phyloP scores from a whole-genome alignment of 1,139 yeast species.

The Nematodospora anomalae region DNA sequence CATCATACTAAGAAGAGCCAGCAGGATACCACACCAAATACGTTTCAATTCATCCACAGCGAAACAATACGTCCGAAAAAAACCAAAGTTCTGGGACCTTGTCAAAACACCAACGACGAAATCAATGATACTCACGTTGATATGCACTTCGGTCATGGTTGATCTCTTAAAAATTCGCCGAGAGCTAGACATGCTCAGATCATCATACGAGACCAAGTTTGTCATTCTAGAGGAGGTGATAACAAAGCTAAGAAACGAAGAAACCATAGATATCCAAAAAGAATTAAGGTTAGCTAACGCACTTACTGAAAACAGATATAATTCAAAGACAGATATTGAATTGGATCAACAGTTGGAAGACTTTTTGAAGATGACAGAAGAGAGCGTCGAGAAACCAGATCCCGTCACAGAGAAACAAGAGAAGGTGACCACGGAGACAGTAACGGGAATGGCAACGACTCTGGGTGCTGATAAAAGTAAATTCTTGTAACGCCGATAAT shows the following conservation, averaged over 20 bases:
- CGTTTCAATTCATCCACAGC: conserved; percentile 16
- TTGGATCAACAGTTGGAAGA: conserved; percentile 41
- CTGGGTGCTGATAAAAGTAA: conserved; percentile 3
- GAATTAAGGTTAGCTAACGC: conserved; percentile 42
- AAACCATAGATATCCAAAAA: conserved; percentile 35
- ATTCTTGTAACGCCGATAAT: not conserved
- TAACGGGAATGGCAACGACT: no score
- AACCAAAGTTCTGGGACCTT: conserved; percentile 22
- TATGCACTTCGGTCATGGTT: conserved; percentile 43
- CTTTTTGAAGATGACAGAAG: conserved; percentile 34
- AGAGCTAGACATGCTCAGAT: conserved; percentile 31
- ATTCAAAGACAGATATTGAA: conserved; percentile 36
- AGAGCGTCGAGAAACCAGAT: conserved; percentile 11
- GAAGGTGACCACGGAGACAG: no score
- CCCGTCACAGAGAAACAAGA: no score
- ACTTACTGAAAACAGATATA: conserved; percentile 32
- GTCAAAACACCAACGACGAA: conserved; percentile 37
- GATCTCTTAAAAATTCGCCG: conserved; percentile 38
- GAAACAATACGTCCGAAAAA: conserved; percentile 13
- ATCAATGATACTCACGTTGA: conserved; percentile 36
- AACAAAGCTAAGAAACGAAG: conserved; percentile 29
- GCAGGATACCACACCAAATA: not conserved
- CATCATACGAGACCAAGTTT: conserved; percentile 34
- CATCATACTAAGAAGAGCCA: not conserved
- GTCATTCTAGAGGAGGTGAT: conserved; percentile 33